phyloP scores from a whole-genome alignment of 1,139 yeast species.

The Taphrina wiesneri region DNA sequence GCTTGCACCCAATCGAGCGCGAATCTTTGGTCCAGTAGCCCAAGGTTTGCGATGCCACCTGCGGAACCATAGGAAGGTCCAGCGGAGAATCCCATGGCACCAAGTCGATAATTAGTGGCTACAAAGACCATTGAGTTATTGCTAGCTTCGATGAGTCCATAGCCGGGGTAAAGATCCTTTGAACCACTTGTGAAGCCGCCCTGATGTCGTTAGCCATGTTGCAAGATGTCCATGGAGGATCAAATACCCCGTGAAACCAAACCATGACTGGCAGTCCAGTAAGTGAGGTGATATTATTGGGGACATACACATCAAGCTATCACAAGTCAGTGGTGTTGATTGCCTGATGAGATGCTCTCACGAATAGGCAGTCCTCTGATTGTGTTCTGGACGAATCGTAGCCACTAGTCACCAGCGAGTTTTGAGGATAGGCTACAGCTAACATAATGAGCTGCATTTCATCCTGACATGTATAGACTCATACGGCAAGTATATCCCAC shows the following conservation, averaged over 20 bases:
- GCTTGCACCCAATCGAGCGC: constrained; percentile 48
- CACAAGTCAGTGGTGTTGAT: constrained; percentile 38
- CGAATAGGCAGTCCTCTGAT: constrained; percentile 5
- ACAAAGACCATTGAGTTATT: constrained; percentile 17
- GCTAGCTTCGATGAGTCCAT: constrained; percentile 6
- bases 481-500: constrained; percentile 6
- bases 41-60: constrained; percentile 42
- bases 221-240: neutral
- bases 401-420: neutral
- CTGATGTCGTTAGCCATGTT: neutral
- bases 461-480: neutral
- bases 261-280: constrained; percentile 42
- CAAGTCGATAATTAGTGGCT: constrained; percentile 15
- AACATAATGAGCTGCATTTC: neutral
- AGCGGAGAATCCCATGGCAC: constrained; percentile 14
- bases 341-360: neutral
- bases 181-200: constrained; percentile 43
- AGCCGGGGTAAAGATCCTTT: constrained; percentile 14
- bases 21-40: constrained; percentile 45
- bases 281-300: constrained; percentile 32
- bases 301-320: constrained; percentile 43
- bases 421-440: constrained; percentile 6
- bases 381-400: neutral
- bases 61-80: neutral
- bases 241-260: constrained; percentile 46